Percentiles rank a stretch among this genome's conserved stretches.
phyloP scores from a whole-genome alignment of 371 early-diverging fungal species.

The Sporodiniella umbellata region DNA sequence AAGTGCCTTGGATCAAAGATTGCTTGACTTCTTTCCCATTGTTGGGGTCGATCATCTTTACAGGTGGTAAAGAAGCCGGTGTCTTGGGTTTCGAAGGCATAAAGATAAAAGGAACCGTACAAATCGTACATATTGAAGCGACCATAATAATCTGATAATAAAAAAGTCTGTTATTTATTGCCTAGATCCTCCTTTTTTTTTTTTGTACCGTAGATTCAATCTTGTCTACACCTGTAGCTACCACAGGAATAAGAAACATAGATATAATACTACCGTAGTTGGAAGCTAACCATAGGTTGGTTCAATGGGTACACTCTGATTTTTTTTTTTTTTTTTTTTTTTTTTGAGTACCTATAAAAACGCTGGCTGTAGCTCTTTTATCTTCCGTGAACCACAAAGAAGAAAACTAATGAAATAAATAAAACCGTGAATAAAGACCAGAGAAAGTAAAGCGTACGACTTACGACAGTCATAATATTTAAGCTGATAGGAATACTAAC shows the following conservation, averaged over 20 bases:
- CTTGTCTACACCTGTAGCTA: conserved; percentile 43
- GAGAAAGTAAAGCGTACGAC: too few species aligned
- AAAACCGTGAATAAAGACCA: too few species aligned
- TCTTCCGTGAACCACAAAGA: conserved; percentile 59
- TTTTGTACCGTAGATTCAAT: conserved; percentile 32
- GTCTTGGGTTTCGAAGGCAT: conserved; percentile 47
- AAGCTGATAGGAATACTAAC: conserved; percentile 60
- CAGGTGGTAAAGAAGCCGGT: conserved; percentile 30
- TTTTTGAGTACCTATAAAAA: conserved; percentile 29
- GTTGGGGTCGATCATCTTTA: not conserved
- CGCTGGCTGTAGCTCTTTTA: conserved; percentile 55
- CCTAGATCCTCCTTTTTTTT: not conserved
- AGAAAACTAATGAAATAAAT: conserved; percentile 27
- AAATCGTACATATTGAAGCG: conserved; percentile 41
- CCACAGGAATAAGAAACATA: conserved; percentile 47
- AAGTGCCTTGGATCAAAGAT: conserved; percentile 43
- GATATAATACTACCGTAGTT: conserved; percentile 50
- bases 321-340: too few species aligned
- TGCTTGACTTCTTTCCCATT: not conserved
- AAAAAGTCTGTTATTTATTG: too few species aligned
- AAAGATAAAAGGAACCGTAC: conserved; percentile 46
- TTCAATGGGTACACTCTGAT: not conserved
- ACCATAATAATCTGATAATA: conserved; percentile 51
- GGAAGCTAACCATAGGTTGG: conserved; percentile 8
- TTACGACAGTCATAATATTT: conserved; percentile 54